phyloP scores from a whole-genome alignment of 805 yeast genomes.

The Starmerella stigmatis region DNA sequence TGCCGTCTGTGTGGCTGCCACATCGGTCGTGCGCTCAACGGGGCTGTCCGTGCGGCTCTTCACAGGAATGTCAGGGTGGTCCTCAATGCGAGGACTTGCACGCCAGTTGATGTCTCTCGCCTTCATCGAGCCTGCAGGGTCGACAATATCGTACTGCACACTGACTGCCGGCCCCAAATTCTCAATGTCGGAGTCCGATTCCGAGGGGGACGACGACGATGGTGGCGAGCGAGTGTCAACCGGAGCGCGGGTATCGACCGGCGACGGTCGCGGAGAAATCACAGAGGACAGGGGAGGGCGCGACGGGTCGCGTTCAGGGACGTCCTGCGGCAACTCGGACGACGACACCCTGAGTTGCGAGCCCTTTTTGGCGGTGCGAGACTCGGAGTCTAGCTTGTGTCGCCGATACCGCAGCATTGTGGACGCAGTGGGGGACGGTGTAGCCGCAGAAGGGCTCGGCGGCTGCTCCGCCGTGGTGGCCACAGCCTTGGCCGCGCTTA shows the following conservation, averaged over 20 bases:
- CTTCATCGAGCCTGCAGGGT: neutral
- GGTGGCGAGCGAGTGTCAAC: neutral
- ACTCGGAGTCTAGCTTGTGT: slow-evolving; percentile 2
- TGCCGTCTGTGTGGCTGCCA: too few relatives aligned
- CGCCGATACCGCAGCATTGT: slow-evolving; percentile 22
- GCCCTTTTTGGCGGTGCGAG: neutral
- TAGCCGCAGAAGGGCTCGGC: slow-evolving; percentile 21
- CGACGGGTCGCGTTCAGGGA: neutral
- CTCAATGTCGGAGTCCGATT: neutral
- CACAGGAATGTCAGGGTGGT: too few relatives aligned
- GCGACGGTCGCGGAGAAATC: neutral
- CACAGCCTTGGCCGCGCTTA: slow-evolving; percentile 15
- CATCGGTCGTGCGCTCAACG: too few relatives aligned
- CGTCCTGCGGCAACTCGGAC: neutral
- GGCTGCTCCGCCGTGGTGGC: slow-evolving; percentile 21
- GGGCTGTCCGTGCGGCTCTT: too few relatives aligned
- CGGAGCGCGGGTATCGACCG: neutral
- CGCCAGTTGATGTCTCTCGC: neutral
- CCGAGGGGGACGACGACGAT: neutral
- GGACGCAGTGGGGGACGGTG: slow-evolving; percentile 22
- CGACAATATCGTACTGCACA: neutral
- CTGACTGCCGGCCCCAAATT: neutral
- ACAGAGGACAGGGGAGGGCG: neutral
- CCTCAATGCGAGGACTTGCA: too few relatives aligned
- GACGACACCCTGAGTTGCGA: neutral